Percentiles rank a stretch among this genome's conserved stretches.
Evolutionary conservation across 2,329 filamentous ascomycete species (phyloP).

Genomic region (Calcarisporium arbuscula): DNA sequence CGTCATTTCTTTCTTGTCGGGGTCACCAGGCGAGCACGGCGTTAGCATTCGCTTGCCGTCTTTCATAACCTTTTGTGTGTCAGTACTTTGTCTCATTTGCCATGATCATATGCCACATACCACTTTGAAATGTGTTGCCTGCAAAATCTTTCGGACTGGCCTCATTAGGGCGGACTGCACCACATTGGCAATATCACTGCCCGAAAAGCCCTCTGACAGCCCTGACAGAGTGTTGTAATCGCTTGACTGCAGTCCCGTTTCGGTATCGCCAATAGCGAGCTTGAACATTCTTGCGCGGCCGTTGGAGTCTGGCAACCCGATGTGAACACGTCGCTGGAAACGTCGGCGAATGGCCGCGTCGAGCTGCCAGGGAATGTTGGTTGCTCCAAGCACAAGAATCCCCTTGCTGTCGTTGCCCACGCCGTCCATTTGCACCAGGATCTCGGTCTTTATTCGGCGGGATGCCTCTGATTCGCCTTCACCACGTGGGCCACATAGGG

Average conservation of each 20-base stretch:
- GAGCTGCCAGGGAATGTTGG: conserved; percentile 98
- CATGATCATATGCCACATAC: conserved; percentile 39
- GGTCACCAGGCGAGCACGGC: conserved; percentile 89
- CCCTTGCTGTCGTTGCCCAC: conserved; percentile 93
- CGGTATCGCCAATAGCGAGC: conserved; percentile 86
- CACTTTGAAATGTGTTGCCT: conserved; percentile 95
- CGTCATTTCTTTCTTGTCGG: conserved; percentile 82
- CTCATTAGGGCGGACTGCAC: conserved; percentile 98
- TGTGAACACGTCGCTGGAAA: conserved; percentile 94
- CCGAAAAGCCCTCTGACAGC: conserved; percentile 88
- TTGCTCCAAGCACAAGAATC: conserved; percentile 90
- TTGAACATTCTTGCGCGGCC: conserved; percentile 94
- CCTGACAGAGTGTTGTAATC: conserved; percentile 78
- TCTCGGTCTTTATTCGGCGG: conserved; percentile 94
- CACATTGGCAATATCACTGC: conserved; percentile 90
- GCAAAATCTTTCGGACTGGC: conserved; percentile 92
- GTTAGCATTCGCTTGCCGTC: conserved; percentile 66
- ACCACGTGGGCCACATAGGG: conserved; percentile 82
- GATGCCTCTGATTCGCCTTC: conserved; percentile 98
- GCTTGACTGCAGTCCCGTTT: conserved; percentile 69
- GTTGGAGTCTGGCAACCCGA: conserved; percentile 79
- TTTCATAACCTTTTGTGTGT: conserved; percentile 57
- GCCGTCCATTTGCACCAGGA: conserved; percentile 98
- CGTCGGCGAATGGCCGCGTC: conserved; percentile 92
- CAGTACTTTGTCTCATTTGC: neutral